These are phyloP conservation scores for Skeletonema tropicum DNA, from an alignment of 108 stramenopile genomes.

Conservation along the genomic window DNA sequence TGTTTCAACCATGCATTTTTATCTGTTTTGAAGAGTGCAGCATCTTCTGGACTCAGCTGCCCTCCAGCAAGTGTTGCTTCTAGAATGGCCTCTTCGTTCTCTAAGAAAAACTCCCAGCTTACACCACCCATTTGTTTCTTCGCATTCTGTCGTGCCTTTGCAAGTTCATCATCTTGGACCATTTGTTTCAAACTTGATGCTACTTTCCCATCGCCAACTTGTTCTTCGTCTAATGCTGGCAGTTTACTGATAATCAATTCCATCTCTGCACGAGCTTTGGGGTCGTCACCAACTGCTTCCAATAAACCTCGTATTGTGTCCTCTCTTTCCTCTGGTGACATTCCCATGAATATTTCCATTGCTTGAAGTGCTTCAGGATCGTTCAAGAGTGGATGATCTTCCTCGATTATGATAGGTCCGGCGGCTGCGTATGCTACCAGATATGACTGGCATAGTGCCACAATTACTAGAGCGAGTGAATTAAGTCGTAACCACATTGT, in stretches of 20 bases:
- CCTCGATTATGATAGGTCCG: neutral
- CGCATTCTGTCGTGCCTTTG: constrained; percentile 23
- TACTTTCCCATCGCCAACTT: neutral
- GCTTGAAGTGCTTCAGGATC: constrained; percentile 37
- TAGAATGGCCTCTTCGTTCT: constrained; percentile 29
- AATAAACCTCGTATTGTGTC: constrained; percentile 31
- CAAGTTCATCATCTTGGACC: constrained; percentile 21
- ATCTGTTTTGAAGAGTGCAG: constrained; percentile 20
- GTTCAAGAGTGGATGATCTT: constrained; percentile 17
- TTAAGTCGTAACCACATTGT: neutral
- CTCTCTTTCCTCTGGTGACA: constrained; percentile 47
- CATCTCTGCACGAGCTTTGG: constrained; percentile 14
- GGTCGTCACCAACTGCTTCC: constrained; percentile 33
- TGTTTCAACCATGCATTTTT: constrained; percentile 26
- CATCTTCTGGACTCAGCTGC: constrained; percentile 17
- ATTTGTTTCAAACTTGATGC: constrained; percentile 22
- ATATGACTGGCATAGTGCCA: neutral
- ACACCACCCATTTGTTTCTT: constrained; percentile 5
- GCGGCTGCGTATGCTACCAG: neutral
- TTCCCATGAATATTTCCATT: constrained; percentile 36
- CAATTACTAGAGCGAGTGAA: neutral
- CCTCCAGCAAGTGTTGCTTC: constrained; percentile 29
- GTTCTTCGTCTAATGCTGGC: neutral
- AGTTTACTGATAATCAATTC: constrained; percentile 26
- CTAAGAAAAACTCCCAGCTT: constrained; percentile 17